Evolutionary conservation across 257 asterid species (phyloP).

Genomic region (Solanum lycopersicoides): DNA sequence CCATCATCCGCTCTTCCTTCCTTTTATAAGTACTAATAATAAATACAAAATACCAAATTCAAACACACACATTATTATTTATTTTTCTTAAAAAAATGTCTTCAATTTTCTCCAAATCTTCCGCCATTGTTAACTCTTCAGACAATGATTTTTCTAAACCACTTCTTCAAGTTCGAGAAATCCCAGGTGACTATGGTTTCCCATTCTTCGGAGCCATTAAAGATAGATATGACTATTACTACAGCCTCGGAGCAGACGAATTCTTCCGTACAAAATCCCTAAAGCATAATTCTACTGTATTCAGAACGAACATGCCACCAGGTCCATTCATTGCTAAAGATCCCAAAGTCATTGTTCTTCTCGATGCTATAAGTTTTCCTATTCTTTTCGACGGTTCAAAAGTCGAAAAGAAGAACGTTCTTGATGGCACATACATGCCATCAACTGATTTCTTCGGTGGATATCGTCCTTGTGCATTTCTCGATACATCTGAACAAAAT

Average conservation of each 20-base stretch:
- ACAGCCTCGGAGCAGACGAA: conserved; percentile 31
- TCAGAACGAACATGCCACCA: conserved; percentile 37
- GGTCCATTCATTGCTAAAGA: conserved; percentile 42
- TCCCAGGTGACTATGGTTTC: conserved; percentile 37
- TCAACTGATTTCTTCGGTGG: conserved; percentile 61
- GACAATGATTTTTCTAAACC: neutral
- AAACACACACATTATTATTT: neutral
- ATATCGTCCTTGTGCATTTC: conserved; percentile 54
- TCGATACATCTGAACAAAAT: conserved; percentile 48
- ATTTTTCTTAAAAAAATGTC: neutral
- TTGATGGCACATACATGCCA: conserved; percentile 79
- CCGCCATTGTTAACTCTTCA: neutral
- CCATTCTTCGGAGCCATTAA: conserved; percentile 36
- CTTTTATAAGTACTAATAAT: neutral
- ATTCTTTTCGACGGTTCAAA: conserved; percentile 64
- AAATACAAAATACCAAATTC: neutral
- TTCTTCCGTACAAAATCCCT: conserved; percentile 30
- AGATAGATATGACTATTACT: conserved; percentile 35
- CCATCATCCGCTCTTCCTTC: too few species aligned
- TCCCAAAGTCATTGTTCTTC: conserved; percentile 32
- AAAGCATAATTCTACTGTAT: conserved; percentile 41
- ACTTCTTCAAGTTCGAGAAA: conserved; percentile 31
- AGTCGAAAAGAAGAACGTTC: conserved; percentile 55
- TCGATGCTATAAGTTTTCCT: conserved; percentile 59
- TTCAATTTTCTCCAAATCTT: neutral